Evolutionary conservation across 2,329 filamentous ascomycete species (phyloP).

Genomic region (Onygenales sp.): DNA sequence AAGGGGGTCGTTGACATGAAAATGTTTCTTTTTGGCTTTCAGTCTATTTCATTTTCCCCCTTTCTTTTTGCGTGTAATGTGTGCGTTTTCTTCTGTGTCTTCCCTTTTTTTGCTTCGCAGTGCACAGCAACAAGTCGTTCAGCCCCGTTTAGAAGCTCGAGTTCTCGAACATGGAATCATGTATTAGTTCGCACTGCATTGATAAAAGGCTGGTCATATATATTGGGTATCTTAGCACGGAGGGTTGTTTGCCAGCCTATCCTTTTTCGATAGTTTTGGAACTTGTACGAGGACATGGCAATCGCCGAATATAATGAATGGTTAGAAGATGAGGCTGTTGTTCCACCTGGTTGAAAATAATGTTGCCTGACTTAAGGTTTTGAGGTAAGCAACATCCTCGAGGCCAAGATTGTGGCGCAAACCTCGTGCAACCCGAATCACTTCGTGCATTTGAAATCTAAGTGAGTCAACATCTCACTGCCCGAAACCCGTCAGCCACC

Average conservation of each 20-base stretch:
- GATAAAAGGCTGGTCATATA: not conserved
- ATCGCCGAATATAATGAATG: not conserved
- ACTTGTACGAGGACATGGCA: not conserved
- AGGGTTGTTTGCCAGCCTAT: not conserved
- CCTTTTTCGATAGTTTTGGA: not conserved
- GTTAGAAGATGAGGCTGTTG: not conserved
- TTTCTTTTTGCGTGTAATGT: not conserved
- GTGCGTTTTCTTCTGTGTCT: not conserved
- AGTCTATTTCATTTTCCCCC: not conserved
- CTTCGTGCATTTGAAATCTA: no score
- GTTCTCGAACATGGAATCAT: not conserved
- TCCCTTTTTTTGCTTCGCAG: no score
- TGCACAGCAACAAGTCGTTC: not conserved
- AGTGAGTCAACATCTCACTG: no score
- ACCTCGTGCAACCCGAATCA: no score
- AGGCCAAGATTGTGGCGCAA: no score
- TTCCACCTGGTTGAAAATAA: no score
- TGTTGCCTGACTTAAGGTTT: no score
- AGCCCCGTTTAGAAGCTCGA: not conserved
- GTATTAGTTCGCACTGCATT: not conserved
- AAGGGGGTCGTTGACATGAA: constrained; percentile 8
- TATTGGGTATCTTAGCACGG: not conserved
- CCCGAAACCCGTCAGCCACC: no score
- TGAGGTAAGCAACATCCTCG: no score
- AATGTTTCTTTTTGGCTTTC: not conserved